phyloP scores from a whole-genome alignment of 2,329 filamentous ascomycete species.

The Aspergillus cejpii region DNA sequence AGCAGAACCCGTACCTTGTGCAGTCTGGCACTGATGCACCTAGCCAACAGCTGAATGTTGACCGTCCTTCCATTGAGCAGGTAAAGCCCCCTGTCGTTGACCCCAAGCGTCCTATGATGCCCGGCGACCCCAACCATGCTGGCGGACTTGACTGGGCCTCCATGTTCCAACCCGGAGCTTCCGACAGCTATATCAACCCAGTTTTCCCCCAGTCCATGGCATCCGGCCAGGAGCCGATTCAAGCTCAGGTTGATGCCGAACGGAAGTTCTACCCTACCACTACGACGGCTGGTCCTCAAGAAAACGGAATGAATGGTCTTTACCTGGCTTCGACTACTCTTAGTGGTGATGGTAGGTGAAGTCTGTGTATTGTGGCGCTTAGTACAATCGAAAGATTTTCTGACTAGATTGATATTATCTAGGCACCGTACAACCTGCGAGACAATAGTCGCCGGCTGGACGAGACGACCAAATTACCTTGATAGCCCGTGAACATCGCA shows the following conservation, averaged over 20 bases:
- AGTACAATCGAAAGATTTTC: not conserved
- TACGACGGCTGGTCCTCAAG: conserved; percentile 35
- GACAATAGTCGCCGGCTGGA: conserved; percentile 41
- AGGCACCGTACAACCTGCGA: conserved; percentile 51
- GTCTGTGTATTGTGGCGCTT: not conserved
- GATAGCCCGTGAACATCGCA: conserved; percentile 63
- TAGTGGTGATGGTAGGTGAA: conserved; percentile 42
- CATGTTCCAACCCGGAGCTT: conserved; percentile 69
- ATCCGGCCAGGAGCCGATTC: conserved; percentile 63
- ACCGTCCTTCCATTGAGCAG: conserved; percentile 39
- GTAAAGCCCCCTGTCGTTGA: conserved; percentile 39
- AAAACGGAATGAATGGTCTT: conserved; percentile 43
- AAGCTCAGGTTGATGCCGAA: conserved; percentile 56
- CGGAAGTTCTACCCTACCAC: conserved; percentile 48
- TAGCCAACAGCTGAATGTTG: conserved; percentile 41
- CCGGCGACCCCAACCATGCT: conserved; percentile 52
- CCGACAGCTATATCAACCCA: conserved; percentile 58
- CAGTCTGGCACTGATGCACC: conserved; percentile 37
- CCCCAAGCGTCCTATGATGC: conserved; percentile 50
- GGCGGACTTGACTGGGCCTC: conserved; percentile 65
- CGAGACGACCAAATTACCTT: conserved; percentile 55
- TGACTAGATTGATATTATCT: conserved; percentile 29
- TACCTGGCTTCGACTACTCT: conserved; percentile 44
- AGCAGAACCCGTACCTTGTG: conserved; percentile 41
- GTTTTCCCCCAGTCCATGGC: conserved; percentile 60